A percentile compares a stretch with the other conserved stretches of the same genome.
These are phyloP conservation scores for Hanseniaspora clermontiae DNA, from an alignment of 805 yeast species.

Conservation along the genomic window DNA sequence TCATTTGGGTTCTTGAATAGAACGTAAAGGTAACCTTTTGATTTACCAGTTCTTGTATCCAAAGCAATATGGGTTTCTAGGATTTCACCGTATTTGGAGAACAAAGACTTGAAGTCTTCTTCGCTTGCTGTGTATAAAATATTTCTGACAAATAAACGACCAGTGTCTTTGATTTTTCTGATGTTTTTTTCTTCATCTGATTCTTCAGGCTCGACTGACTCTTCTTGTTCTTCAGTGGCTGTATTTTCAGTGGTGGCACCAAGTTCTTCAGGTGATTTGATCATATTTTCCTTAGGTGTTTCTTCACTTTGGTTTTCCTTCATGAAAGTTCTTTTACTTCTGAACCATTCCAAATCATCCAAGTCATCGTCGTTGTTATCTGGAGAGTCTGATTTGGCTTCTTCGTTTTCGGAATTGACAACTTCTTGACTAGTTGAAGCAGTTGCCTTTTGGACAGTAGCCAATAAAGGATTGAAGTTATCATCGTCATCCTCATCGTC, in stretches of 20 bases:
- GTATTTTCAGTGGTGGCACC: slow-evolving; percentile 2
- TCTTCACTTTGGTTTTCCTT: slow-evolving; percentile 35
- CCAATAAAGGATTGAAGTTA: slow-evolving; percentile 29
- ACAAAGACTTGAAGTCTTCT: slow-evolving; percentile 57
- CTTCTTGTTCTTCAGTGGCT: slow-evolving; percentile 15
- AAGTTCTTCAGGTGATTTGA: slow-evolving; percentile 8
- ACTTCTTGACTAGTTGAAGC: slow-evolving; percentile 22
- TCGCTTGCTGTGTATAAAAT: slow-evolving; percentile 69
- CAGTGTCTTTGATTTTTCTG: slow-evolving; percentile 48
- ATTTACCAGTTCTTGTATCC: slow-evolving; percentile 77
- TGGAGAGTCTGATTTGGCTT: slow-evolving; percentile 26
- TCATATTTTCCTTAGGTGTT: slow-evolving; percentile 14
- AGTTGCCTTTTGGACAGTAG: slow-evolving; percentile 28
- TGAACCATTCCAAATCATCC: slow-evolving; percentile 67
- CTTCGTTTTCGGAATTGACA: slow-evolving; percentile 34
- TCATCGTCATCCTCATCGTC: slow-evolving; percentile 28
- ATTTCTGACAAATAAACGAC: slow-evolving; percentile 79
- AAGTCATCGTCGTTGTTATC: slow-evolving; percentile 11
- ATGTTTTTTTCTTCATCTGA: slow-evolving; percentile 38
- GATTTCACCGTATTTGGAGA: slow-evolving; percentile 53
- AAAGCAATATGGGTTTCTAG: slow-evolving; percentile 88
- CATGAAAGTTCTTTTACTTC: slow-evolving; percentile 60
- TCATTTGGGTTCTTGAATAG: slow-evolving; percentile 54
- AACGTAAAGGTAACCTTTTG: slow-evolving; percentile 87
- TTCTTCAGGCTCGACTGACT: slow-evolving; percentile 20